Evolutionary conservation across 2,329 filamentous ascomycete genomes (phyloP).

Genomic region (Sphaceloma murrayae): DNA sequence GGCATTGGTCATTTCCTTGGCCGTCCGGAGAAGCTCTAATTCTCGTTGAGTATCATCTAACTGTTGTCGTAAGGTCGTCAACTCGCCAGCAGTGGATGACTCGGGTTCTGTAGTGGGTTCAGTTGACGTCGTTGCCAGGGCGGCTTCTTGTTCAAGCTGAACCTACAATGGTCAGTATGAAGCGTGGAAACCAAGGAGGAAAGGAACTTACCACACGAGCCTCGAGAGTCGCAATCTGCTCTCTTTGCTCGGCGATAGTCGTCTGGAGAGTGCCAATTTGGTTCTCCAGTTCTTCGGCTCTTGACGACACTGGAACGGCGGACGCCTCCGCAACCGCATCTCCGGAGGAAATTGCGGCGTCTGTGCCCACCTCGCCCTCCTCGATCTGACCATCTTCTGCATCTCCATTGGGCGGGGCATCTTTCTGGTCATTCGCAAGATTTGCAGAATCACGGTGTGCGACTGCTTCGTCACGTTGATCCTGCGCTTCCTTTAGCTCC

Average conservation of each 20-base stretch:
- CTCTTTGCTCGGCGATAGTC: constrained; percentile 45
- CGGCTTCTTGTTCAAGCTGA: constrained; percentile 17
- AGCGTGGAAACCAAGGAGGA: not conserved
- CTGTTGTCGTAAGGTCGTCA: constrained; percentile 33
- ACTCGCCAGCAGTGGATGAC: constrained; percentile 21
- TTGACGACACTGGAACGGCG: constrained; percentile 32
- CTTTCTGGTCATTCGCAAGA: no score
- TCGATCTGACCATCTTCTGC: constrained; percentile 22
- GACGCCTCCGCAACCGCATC: constrained; percentile 35
- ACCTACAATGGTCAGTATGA: constrained; percentile 2
- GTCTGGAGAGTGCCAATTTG: constrained; percentile 47
- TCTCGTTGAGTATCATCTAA: constrained; percentile 38
- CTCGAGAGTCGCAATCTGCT: constrained; percentile 39
- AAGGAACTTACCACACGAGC: constrained; percentile 38
- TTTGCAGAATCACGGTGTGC: constrained; percentile 33
- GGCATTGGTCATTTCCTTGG: constrained; percentile 23
- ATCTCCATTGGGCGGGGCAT: constrained; percentile 6
- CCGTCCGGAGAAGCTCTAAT: constrained; percentile 36
- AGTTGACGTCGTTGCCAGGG: constrained; percentile 20
- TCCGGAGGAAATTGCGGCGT: constrained; percentile 21
- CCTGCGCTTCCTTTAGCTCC: constrained; percentile 34
- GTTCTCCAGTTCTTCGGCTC: constrained; percentile 29
- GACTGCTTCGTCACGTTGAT: constrained; percentile 55
- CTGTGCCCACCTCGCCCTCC: constrained; percentile 29
- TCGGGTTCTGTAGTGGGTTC: constrained; percentile 16